These are phyloP conservation scores for Corylus americana DNA, from an alignment of 306 rosid species.

Conservation along the genomic window DNA sequence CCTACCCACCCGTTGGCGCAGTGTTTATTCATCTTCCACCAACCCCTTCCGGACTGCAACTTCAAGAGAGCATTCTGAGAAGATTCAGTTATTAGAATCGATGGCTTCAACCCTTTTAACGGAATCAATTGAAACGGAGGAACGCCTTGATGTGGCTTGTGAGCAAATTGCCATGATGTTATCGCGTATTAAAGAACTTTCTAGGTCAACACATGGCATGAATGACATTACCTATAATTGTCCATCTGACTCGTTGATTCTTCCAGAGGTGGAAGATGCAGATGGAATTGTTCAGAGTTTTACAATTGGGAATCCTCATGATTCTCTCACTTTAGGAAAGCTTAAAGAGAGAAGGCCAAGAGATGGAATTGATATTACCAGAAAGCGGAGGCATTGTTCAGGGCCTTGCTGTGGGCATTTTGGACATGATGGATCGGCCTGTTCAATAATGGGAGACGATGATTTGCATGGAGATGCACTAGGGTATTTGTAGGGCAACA, in stretches of 20 bases:
- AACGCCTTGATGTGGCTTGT: slow-evolving; percentile 68
- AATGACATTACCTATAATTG: slow-evolving; percentile 50
- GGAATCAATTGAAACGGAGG: slow-evolving; percentile 76
- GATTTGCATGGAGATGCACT: slow-evolving; percentile 54
- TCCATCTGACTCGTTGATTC: slow-evolving; percentile 62
- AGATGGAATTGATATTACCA: slow-evolving; percentile 57
- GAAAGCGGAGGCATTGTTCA: slow-evolving; percentile 63
- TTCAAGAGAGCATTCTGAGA: slow-evolving; percentile 56
- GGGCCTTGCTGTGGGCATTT: slow-evolving; percentile 63
- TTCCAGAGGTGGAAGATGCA: slow-evolving; percentile 67
- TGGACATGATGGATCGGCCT: slow-evolving; percentile 62
- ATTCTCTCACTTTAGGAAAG: slow-evolving; percentile 56
- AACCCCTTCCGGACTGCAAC: slow-evolving; percentile 39
- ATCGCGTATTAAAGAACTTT: slow-evolving; percentile 65
- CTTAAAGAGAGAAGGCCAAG: slow-evolving; percentile 72
- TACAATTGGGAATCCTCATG: slow-evolving; percentile 54
- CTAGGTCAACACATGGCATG: slow-evolving; percentile 49
- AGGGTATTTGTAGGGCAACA: slow-evolving; percentile 48
- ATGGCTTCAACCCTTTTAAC: slow-evolving; percentile 57
- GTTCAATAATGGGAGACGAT: slow-evolving; percentile 54
- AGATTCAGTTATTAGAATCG: slow-evolving; percentile 62
- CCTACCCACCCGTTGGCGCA: slow-evolving; percentile 68
- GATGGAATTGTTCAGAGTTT: slow-evolving; percentile 59
- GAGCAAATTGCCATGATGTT: slow-evolving; percentile 65
- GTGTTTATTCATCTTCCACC: slow-evolving; percentile 38